These are phyloP conservation scores for Paspalum notatum DNA, from an alignment of 176 grass and related monocot genomes.

Conservation along the genomic window DNA sequence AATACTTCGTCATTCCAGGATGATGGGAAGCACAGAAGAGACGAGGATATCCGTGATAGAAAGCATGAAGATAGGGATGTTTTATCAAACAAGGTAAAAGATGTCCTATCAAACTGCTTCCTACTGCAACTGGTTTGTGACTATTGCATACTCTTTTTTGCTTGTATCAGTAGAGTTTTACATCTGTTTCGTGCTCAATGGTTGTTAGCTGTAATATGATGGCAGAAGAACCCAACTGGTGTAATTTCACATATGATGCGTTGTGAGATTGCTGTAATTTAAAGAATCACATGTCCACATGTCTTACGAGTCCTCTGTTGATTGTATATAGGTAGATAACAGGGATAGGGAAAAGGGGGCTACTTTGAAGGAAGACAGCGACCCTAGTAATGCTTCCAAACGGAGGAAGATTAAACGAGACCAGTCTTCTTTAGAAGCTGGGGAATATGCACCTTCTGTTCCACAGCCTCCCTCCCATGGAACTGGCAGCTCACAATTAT, in stretches of 20 bases:
- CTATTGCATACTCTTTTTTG: slow-evolving; percentile 10
- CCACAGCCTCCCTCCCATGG: slow-evolving; percentile 57
- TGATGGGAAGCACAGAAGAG: slow-evolving; percentile 86
- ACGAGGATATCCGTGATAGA: slow-evolving; percentile 83
- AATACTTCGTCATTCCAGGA: slow-evolving; percentile 55
- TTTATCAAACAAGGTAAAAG: slow-evolving; percentile 76
- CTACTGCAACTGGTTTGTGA: background rate
- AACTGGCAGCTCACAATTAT: slow-evolving; percentile 47
- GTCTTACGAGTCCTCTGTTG: slow-evolving; percentile 21
- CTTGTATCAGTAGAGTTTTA: slow-evolving; percentile 19
- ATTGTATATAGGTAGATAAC: slow-evolving; percentile 74
- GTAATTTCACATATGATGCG: background rate
- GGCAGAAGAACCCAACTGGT: background rate
- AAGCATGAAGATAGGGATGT: slow-evolving; percentile 86
- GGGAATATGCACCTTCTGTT: slow-evolving; percentile 73
- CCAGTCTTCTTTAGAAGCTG: slow-evolving; percentile 71
- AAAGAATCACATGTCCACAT: slow-evolving; percentile 21
- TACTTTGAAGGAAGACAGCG: slow-evolving; percentile 73
- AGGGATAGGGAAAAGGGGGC: slow-evolving; percentile 82
- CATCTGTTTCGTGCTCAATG: background rate
- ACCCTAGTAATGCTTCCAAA: slow-evolving; percentile 68
- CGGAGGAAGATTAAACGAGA: slow-evolving; percentile 83
- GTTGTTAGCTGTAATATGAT: background rate
- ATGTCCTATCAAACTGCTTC: background rate
- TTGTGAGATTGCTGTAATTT: slow-evolving; percentile 26